These are phyloP conservation scores for Taphrina wiesneri DNA, from an alignment of 1,139 yeast species.

Conservation along the genomic window DNA sequence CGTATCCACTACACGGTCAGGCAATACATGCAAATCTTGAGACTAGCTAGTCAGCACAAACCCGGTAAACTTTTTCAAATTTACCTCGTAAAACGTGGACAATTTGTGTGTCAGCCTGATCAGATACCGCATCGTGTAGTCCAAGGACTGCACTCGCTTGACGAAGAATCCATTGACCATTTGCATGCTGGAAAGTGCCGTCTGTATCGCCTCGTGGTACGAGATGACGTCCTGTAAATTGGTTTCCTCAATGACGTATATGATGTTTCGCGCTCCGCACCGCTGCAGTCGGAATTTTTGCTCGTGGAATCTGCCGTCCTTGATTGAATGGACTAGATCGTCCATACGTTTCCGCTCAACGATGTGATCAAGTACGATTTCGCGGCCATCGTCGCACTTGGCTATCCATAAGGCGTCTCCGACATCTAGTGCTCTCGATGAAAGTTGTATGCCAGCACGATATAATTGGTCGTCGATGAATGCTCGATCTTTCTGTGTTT, in stretches of 20 bases:
- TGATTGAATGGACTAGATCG: conserved; percentile 78
- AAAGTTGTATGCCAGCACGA: conserved; percentile 54
- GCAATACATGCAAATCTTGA: conserved; percentile 37
- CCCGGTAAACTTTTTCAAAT: too few species aligned
- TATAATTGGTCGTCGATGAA: conserved; percentile 61
- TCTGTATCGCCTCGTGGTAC: conserved; percentile 67
- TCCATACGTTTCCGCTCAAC: conserved; percentile 87
- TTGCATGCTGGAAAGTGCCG: conserved; percentile 73
- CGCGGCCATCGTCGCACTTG: conserved; percentile 58
- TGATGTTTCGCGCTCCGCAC: conserved; percentile 66
- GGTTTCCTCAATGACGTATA: conserved; percentile 81
- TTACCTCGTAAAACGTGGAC: conserved; percentile 40
- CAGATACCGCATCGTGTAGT: conserved; percentile 71
- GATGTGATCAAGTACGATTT: conserved; percentile 73
- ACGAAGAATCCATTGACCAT: conserved; percentile 67
- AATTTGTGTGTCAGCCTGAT: conserved; percentile 59
- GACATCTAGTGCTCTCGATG: conserved; percentile 62
- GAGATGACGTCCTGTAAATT: conserved; percentile 51
- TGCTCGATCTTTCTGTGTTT: conserved; percentile 61
- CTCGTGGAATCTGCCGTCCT: conserved; percentile 79
- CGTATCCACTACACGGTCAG: conserved; percentile 38
- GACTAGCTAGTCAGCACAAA: not conserved
- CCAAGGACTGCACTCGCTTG: conserved; percentile 67
- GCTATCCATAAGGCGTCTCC: conserved; percentile 96
- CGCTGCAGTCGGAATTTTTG: conserved; percentile 75